phyloP scores from a whole-genome alignment of 768 basidiomycete species.

The Lepiota brunneoincarnata region DNA sequence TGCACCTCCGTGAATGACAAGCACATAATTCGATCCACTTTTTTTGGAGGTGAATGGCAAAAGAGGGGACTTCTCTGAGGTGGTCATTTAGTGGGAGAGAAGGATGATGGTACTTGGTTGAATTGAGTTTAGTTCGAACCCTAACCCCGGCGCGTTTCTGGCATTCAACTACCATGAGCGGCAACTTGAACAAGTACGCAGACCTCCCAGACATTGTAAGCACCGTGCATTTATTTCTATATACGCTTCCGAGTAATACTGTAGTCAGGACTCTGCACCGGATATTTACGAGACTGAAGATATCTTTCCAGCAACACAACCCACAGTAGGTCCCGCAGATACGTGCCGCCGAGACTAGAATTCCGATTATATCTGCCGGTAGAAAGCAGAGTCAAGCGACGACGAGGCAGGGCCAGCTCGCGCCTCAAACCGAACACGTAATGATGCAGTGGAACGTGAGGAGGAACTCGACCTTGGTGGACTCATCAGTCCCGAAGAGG shows the following conservation, averaged over 20 bases:
- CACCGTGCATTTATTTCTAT: constrained; percentile 17
- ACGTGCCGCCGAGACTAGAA: constrained; percentile 3
- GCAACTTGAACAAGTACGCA: constrained; percentile 83
- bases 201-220: constrained; percentile 90
- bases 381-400: constrained; percentile 67
- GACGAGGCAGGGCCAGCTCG: constrained; percentile 54
- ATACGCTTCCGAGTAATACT: constrained; percentile 1
- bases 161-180: constrained; percentile 42
- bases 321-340: constrained; percentile 40
- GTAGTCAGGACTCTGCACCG: constrained; percentile 76
- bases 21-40: constrained; percentile 25
- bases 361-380: constrained; percentile 11
- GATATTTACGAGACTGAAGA: constrained; percentile 95
- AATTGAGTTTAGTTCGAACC: not conserved
- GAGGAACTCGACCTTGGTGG: constrained; percentile 73
- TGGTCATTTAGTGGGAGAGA: not conserved
- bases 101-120: not conserved
- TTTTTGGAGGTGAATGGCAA: not conserved
- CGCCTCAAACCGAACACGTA: constrained; percentile 27
- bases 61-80: constrained; percentile 4
- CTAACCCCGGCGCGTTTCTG: not conserved
- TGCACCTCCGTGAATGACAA: constrained; percentile 82
- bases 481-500: constrained; percentile 64
- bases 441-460: constrained; percentile 35
- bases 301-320: constrained; percentile 50